phyloP scores from a whole-genome alignment of 1,284 basidiomycete genomes.

The Sporisorium reilianum region DNA sequence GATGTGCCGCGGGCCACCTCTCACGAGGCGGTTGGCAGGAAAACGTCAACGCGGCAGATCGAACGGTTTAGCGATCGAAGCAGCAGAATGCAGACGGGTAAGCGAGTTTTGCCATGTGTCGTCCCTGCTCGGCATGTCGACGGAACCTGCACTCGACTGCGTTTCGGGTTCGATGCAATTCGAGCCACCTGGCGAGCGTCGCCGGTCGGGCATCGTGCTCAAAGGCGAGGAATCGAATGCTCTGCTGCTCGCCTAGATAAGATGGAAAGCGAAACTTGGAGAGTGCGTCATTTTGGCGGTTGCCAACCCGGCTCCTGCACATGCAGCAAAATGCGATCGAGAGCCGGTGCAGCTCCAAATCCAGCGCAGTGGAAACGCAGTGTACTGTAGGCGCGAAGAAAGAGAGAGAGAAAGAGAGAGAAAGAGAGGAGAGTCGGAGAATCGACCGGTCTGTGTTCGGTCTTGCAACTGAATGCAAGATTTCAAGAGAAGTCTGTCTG shows the following conservation, averaged over 20 bases:
- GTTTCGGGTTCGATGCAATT: no score
- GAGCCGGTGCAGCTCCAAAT: neutral
- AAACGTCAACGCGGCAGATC: neutral
- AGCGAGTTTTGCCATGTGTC: neutral
- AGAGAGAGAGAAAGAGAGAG: no score
- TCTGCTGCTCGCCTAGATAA: neutral
- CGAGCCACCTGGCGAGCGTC: no score
- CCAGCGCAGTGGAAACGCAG: neutral
- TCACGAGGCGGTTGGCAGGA: no score
- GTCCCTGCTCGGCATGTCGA: no score
- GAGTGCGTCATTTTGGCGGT: slow-evolving; percentile 1
- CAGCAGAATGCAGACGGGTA: neutral
- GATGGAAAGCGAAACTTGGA: no score
- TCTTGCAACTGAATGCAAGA: neutral
- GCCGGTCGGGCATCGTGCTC: neutral
- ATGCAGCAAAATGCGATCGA: neutral
- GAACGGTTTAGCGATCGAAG: slow-evolving; percentile 1
- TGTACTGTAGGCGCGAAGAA: no score
- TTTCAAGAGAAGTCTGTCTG: no score
- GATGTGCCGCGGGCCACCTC: neutral
- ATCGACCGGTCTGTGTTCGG: neutral
- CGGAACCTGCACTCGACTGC: no score
- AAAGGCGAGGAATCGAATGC: neutral
- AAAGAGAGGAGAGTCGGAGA: neutral
- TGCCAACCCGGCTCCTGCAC: neutral